Base-by-base conservation (phyloP, 768 basidiomycete species). In the Lactarius indigo region DNA sequence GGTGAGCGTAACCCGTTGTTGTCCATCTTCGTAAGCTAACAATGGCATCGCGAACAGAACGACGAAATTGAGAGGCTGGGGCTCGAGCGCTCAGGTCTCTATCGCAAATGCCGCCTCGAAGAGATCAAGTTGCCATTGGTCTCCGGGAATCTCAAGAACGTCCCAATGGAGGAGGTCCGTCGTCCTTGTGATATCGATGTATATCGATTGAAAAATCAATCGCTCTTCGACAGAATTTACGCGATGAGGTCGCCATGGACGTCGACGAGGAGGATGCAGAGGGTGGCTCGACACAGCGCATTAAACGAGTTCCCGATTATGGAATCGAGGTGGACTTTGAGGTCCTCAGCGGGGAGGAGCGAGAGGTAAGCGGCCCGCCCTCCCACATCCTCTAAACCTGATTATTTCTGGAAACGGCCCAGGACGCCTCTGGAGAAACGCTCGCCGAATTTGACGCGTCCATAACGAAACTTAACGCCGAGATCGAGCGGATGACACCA, bases 401-500 rank as follows among this genome's bases (percentile, higher is more conserved):
- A 50, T 50, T 8, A 1, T 28, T 57, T 33, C 30, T 57, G 20
- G n/a, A 8, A 57, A 47, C 37, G 10, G 15, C 30, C 4, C 58
- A 90, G 83, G 86, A 86, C 71, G 86, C 86, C 31, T 81, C 87
- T 9, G 78, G 83, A 1, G 89, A 89, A 37, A 81, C 82, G 9
- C 80, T 87, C n/a, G 83, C 87, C 20, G 85, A 90, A 68, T 82
- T 94, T 33, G 94, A 96, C 65, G 82, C 87, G 35, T 81, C 84
- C 37, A 87, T 97, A 47, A 72, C 82, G 9, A 91, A 88, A 72
- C 78, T 94, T 31, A 85, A 80, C 61, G 77, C 81, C 13, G 96
- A 98, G 70, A 95, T 98, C 60, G 94, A 96, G 72, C 84, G 86
- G 59, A 92, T 98, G 89, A 92, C 94, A 1, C 96, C 96, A 13